Evolutionary conservation across 805 yeast species (phyloP).

Genomic region (Kodamaea jinghongensis): DNA sequence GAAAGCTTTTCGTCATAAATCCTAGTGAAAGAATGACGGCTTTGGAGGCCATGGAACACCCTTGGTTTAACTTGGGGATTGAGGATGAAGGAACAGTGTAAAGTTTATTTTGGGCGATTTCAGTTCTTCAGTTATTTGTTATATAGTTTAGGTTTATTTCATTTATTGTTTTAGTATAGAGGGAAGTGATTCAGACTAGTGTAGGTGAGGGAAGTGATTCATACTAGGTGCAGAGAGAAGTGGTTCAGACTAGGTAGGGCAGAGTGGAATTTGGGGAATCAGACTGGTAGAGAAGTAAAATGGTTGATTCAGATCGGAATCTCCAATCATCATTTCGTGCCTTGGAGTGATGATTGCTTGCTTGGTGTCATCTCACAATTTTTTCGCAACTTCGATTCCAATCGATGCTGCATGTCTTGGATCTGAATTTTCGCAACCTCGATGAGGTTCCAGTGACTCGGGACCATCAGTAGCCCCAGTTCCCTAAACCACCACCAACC

Average conservation of each 20-base stretch:
- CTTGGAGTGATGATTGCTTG: too few species aligned
- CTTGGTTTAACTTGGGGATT: conserved; percentile 48
- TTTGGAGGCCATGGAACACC: conserved; percentile 42
- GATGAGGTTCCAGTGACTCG: too few species aligned
- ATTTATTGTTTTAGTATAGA: not conserved
- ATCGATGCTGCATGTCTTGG: too few species aligned
- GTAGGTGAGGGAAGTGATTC: not conserved
- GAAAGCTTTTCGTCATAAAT: conserved; percentile 37
- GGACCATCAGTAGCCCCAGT: too few species aligned
- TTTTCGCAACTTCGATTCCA: too few species aligned
- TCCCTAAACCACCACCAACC: too few species aligned
- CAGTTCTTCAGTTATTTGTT: not conserved
- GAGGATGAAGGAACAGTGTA: conserved; percentile 44
- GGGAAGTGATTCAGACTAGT: not conserved
- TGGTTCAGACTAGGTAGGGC: not conserved
- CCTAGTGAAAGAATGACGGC: conserved; percentile 41
- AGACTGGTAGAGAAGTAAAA: too few species aligned
- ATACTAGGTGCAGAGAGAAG: not conserved
- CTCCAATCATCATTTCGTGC: too few species aligned
- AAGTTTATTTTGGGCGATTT: not conserved
- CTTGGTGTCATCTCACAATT: too few species aligned
- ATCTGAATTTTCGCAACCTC: too few species aligned
- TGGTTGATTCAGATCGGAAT: too few species aligned
- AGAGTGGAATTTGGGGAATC: too few species aligned
- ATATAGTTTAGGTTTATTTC: not conserved